These are phyloP conservation scores for Tolypocladium nubicola DNA, from an alignment of 2,329 filamentous ascomycete species.

Conservation along the genomic window DNA sequence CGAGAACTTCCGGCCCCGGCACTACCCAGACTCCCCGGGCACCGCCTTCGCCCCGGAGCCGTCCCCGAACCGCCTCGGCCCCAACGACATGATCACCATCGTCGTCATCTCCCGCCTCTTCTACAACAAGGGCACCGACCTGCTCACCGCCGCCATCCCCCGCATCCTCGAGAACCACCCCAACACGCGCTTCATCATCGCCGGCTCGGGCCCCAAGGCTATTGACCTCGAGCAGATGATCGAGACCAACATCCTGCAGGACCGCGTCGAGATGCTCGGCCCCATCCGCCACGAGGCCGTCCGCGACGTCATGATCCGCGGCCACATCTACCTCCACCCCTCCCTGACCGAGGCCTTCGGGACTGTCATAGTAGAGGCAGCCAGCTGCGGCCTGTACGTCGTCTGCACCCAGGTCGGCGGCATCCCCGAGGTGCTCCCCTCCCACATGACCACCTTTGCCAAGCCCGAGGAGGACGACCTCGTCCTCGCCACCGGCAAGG, in stretches of 20 bases:
- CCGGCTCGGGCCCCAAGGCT: slow-evolving; percentile 88
- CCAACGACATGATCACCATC: slow-evolving; percentile 84
- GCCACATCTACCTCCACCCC: slow-evolving; percentile 93
- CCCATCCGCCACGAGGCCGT: slow-evolving; percentile 93
- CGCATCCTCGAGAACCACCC: slow-evolving; percentile 81
- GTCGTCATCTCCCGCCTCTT: slow-evolving; percentile 95
- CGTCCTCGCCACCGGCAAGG: slow-evolving; percentile 77
- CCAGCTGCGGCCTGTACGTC: slow-evolving; percentile 89
- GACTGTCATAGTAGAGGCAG: slow-evolving; percentile 94
- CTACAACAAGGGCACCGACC: slow-evolving; percentile 96
- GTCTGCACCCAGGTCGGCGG: slow-evolving; percentile 95
- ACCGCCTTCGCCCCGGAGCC: slow-evolving; percentile 29
- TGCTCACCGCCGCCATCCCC: slow-evolving; percentile 92
- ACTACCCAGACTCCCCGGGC: slow-evolving; percentile 24
- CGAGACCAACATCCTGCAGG: slow-evolving; percentile 86
- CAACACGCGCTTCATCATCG: slow-evolving; percentile 94
- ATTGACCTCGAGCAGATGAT: slow-evolving; percentile 98
- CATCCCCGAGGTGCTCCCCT: slow-evolving; percentile 90
- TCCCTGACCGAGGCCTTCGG: slow-evolving; percentile 95
- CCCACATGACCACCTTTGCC: slow-evolving; percentile 95
- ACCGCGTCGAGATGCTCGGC: slow-evolving; percentile 85
- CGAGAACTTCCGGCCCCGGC: slow-evolving; percentile 75
- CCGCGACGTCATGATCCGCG: slow-evolving; percentile 91
- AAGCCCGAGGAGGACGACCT: slow-evolving; percentile 95
- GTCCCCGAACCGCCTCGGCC: slow-evolving; percentile 60